Conservation (phyloP, 140 eudicot genomes). For the Cichorium intybus region DNA sequence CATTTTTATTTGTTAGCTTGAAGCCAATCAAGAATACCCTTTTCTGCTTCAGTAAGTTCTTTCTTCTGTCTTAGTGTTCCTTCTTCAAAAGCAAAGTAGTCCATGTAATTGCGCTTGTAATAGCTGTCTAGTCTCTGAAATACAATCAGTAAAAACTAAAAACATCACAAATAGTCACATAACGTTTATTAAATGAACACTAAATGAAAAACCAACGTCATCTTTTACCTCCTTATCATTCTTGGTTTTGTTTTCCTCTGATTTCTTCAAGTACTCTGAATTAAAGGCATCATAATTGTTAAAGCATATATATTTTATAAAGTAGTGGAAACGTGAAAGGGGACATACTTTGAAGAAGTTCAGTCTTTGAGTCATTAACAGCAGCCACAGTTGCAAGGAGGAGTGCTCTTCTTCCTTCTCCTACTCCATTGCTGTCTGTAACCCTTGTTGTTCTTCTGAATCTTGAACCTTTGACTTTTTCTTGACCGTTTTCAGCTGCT, state of each 20-base stretch:
- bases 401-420: conserved; percentile 47
- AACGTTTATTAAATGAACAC: background rate
- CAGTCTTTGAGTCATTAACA: conserved; percentile 55
- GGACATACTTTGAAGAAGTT: conserved; percentile 60
- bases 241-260: conserved; percentile 74
- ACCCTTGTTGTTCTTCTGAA: conserved; percentile 21
- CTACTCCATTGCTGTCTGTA: conserved; percentile 9
- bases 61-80: conserved; percentile 59
- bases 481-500: conserved; percentile 39
- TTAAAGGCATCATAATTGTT: background rate
- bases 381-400: conserved; percentile 42
- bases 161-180: background rate
- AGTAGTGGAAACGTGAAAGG: no score
- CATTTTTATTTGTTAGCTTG: conserved; percentile 50
- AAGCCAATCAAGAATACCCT: conserved; percentile 93
- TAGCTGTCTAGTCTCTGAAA: conserved; percentile 76
- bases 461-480: conserved; percentile 18
- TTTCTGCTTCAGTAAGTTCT: conserved; percentile 79
- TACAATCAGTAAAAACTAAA: conserved; percentile 1
- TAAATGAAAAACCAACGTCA: conserved; percentile 6
- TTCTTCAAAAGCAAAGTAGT: conserved; percentile 71
- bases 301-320: no score
- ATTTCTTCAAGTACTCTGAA: conserved; percentile 71
- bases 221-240: conserved; percentile 78
- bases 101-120: conserved; percentile 91